Evolutionary conservation across 1,284 basidiomycete species (phyloP).

Genomic region (Tylopilus orsonianus): DNA sequence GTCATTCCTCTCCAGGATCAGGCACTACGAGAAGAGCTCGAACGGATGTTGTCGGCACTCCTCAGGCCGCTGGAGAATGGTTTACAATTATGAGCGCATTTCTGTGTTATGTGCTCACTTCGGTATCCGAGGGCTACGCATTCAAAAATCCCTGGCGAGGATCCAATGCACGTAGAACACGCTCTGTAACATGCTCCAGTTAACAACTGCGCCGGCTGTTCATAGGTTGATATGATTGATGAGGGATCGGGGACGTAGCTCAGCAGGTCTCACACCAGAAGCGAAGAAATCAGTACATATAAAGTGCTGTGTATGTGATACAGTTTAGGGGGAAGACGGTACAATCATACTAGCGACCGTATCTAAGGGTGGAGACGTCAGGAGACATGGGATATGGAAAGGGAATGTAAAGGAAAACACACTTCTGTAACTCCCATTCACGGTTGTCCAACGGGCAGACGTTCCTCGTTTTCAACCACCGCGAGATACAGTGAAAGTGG

Average conservation of each 20-base stretch:
- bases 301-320: slow-evolving; percentile 18
- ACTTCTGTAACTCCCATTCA: slow-evolving; percentile 95
- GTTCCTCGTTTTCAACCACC: slow-evolving; percentile 99
- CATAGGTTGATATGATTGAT: too few species aligned
- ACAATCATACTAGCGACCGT: slow-evolving; percentile 28
- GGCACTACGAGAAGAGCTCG: slow-evolving; percentile 15
- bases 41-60: slow-evolving; percentile 16
- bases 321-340: slow-evolving; percentile 5
- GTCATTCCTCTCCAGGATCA: slow-evolving; percentile 16
- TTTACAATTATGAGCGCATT: background rate
- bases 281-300: slow-evolving; percentile 15
- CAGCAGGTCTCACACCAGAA: too few species aligned
- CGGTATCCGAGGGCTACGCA: too few species aligned
- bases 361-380: too few species aligned
- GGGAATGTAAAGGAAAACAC: slow-evolving; percentile 32
- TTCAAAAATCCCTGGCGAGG: too few species aligned
- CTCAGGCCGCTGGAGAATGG: background rate
- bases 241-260: too few species aligned
- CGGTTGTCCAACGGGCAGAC: slow-evolving; percentile 98
- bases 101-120: too few species aligned
- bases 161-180: too few species aligned
- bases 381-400: background rate
- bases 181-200: too few species aligned
- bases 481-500: slow-evolving; percentile 99
- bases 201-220: too few species aligned